Conservation (phyloP, 179 eudicot species). For the Spergularia azorica region DNA sequence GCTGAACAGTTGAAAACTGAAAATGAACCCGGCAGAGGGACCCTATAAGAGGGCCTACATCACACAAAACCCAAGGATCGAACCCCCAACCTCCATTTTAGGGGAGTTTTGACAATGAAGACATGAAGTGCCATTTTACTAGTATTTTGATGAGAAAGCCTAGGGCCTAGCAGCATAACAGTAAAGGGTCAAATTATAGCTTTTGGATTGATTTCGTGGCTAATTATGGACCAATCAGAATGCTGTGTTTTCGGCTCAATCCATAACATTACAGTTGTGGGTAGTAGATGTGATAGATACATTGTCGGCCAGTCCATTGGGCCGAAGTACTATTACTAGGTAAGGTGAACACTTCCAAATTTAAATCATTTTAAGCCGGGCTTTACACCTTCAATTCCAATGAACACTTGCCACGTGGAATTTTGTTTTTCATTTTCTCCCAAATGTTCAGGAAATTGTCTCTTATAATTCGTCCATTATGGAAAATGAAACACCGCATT, state of each 20-base stretch:
- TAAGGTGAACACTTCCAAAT: not conserved
- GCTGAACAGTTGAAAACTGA: no score
- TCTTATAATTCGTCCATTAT: no score
- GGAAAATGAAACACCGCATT: no score
- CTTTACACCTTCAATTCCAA: not conserved
- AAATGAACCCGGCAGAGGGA: no score
- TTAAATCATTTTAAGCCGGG: constrained; percentile 17
- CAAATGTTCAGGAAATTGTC: no score
- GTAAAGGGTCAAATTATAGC: constrained; percentile 7
- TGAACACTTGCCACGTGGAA: constrained; percentile 5
- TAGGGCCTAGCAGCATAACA: not conserved
- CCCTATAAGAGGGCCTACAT: no score
- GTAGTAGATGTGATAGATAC: not conserved
- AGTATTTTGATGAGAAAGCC: not conserved
- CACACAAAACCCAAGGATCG: no score
- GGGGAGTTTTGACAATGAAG: no score
- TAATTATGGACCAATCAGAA: not conserved
- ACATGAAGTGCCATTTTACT: no score
- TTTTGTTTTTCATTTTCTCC: not conserved
- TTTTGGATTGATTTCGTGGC: constrained; percentile 18
- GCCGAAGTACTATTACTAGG: not conserved
- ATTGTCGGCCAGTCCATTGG: constrained; percentile 22
- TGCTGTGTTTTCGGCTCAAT: not conserved
- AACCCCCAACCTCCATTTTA: no score
- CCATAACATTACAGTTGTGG: not conserved